Percentiles rank a stretch among this genome's conserved stretches.
Conservation (phyloP, 352 stramenopile species). For the Globisporangium radiosum region DNA sequence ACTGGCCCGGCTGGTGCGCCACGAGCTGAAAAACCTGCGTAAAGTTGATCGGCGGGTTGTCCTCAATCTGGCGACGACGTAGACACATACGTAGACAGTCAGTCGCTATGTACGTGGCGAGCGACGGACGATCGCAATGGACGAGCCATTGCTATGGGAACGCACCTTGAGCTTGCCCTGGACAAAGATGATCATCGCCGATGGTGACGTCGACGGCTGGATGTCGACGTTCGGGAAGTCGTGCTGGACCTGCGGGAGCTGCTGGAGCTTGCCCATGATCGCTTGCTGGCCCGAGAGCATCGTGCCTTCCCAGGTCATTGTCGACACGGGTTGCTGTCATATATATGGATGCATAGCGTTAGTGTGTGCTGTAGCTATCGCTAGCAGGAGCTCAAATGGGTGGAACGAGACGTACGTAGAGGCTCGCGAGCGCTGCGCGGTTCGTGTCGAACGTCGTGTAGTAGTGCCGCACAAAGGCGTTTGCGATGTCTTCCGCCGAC, state of each 20-base stretch:
- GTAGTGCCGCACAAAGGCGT: conserved; percentile 85
- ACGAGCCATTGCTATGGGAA: too few relatives aligned
- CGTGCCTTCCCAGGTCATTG: conserved; percentile 74
- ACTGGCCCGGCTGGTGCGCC: conserved; percentile 86
- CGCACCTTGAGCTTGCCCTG: conserved; percentile 82
- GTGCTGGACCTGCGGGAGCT: conserved; percentile 65
- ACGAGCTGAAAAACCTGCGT: conserved; percentile 97
- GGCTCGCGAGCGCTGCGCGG: conserved; percentile 53
- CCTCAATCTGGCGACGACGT: conserved; percentile 72
- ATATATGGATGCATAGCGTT: background rate
- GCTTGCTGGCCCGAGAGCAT: conserved; percentile 65
- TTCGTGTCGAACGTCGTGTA: conserved; percentile 86
- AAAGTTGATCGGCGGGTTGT: conserved; percentile 94
- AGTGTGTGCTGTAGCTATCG: background rate
- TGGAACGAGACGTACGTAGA: conserved; percentile 58
- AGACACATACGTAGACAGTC: background rate
- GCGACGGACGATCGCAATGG: background rate
- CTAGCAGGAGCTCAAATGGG: background rate
- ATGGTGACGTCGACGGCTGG: conserved; percentile 86
- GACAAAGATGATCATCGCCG: conserved; percentile 95
- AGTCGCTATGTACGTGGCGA: background rate
- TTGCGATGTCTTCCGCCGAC: conserved; percentile 80
- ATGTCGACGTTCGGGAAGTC: conserved; percentile 89
- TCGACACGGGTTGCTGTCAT: conserved; percentile 62
- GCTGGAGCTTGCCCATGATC: conserved; percentile 89